Evolutionary conservation across 768 basidiomycete species (phyloP).

Genomic region (Mycena vulgaris): DNA sequence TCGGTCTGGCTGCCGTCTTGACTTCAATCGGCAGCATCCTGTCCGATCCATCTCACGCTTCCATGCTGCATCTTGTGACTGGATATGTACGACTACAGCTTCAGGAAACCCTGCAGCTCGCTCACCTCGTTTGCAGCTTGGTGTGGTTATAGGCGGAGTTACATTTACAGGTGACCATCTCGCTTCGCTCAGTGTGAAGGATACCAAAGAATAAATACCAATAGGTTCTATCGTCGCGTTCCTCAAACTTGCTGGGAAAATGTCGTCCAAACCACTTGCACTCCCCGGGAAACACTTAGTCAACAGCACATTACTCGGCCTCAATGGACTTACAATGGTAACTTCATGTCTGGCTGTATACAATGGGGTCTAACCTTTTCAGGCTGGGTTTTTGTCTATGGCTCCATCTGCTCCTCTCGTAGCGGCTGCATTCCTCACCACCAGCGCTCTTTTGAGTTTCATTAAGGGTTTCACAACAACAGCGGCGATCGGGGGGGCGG

Average conservation of each 20-base stretch:
- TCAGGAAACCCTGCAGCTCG: slow-evolving; percentile 61
- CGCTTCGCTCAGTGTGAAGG: neutral
- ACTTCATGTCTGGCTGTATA: neutral
- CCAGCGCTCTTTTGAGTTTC: slow-evolving; percentile 84
- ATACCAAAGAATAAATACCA: neutral
- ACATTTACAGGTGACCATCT: slow-evolving; percentile 76
- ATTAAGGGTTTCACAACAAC: slow-evolving; percentile 91
- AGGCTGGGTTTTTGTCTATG: slow-evolving; percentile 78
- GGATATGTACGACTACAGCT: slow-evolving; percentile 78
- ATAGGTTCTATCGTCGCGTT: slow-evolving; percentile 86
- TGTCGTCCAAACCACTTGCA: slow-evolving; percentile 80
- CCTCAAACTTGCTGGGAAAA: slow-evolving; percentile 87
- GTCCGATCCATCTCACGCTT: slow-evolving; percentile 76
- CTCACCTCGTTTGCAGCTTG: slow-evolving; percentile 23
- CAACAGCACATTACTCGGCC: slow-evolving; percentile 79
- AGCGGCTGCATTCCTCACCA: slow-evolving; percentile 84
- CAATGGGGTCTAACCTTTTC: neutral
- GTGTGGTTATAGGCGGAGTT: slow-evolving; percentile 69
- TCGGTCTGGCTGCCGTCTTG: slow-evolving; percentile 90
- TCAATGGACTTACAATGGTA: slow-evolving; percentile 78
- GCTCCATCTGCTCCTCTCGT: slow-evolving; percentile 79
- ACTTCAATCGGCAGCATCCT: slow-evolving; percentile 90
- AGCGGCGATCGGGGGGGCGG: slow-evolving; percentile 93
- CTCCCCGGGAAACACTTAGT: slow-evolving; percentile 86
- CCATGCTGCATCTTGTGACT: slow-evolving; percentile 83